Conservation (phyloP, 371 early-diverging fungal genomes). For the Mucor indicus region DNA sequence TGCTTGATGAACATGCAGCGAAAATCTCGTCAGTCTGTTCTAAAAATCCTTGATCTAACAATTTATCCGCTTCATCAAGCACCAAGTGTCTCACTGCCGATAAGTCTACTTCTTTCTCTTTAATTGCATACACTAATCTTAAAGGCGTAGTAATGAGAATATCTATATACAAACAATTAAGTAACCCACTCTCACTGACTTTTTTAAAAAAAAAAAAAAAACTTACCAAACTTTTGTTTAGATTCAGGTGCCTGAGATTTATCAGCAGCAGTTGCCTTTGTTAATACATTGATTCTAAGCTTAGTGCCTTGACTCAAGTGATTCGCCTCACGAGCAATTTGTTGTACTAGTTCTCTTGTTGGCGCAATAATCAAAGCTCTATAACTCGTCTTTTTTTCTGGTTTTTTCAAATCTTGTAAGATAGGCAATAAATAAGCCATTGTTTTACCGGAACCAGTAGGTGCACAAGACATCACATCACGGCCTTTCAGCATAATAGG, state of each 20-base stretch:
- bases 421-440: slow-evolving; percentile 94
- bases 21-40: slow-evolving; percentile 89
- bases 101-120: slow-evolving; percentile 76
- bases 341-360: slow-evolving; percentile 96
- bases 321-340: slow-evolving; percentile 82
- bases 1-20: slow-evolving; percentile 76
- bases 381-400: slow-evolving; percentile 68
- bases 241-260: slow-evolving; percentile 65
- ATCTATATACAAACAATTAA: slow-evolving; percentile 38
- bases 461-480: slow-evolving; percentile 92
- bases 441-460: slow-evolving; percentile 99
- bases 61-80: slow-evolving; percentile 93
- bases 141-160: slow-evolving; percentile 91
- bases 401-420: slow-evolving; percentile 74
- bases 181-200: too few relatives aligned
- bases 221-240: slow-evolving; percentile 69
- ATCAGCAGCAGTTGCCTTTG: slow-evolving; percentile 68
- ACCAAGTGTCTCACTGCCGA: slow-evolving; percentile 69
- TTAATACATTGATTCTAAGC: slow-evolving; percentile 75
- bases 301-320: slow-evolving; percentile 68
- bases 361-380: slow-evolving; percentile 94
- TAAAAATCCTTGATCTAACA: slow-evolving; percentile 89
- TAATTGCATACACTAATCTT: slow-evolving; percentile 85
- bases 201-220: background rate
- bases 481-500: slow-evolving; percentile 79